Evolutionary conservation across 371 early-diverging fungal species (phyloP).

Genomic region (Nematocida sp.): DNA sequence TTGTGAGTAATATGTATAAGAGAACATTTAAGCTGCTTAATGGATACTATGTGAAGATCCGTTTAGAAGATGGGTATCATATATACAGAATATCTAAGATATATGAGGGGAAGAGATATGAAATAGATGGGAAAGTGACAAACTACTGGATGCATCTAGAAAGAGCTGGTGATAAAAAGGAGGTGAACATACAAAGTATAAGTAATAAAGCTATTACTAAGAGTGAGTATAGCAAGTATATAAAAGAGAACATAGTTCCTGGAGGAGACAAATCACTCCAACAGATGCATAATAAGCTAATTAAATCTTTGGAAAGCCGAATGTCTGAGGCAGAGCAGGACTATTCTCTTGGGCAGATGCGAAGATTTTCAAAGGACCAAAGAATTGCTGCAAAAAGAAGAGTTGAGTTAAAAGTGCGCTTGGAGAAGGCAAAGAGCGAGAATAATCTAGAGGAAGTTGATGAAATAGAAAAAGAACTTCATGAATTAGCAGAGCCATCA

Average conservation of each 20-base stretch:
- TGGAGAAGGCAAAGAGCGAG: conserved; percentile 53
- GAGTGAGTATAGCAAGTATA: conserved; percentile 63
- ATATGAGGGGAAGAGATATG: conserved; percentile 58
- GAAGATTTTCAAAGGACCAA: conserved; percentile 53
- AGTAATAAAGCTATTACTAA: conserved; percentile 52
- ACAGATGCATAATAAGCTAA: conserved; percentile 22
- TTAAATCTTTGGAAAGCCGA: conserved; percentile 47
- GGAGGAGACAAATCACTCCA: conserved; percentile 49
- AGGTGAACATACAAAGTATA: conserved; percentile 59
- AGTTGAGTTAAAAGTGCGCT: conserved; percentile 58
- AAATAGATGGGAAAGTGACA: conserved; percentile 46
- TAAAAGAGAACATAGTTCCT: conserved; percentile 28
- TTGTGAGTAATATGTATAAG: conserved; percentile 59
- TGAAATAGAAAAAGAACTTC: conserved; percentile 54
- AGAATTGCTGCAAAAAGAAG: conserved; percentile 51
- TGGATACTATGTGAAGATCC: conserved; percentile 61
- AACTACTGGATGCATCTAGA: conserved; percentile 58
- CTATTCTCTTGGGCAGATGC: conserved; percentile 54
- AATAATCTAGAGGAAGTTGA: conserved; percentile 58
- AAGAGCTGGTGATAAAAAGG: conserved; percentile 45
- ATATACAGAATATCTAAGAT: conserved; percentile 61
- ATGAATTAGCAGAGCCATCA: conserved; percentile 36
- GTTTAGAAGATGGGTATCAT: conserved; percentile 54
- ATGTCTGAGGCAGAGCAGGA: conserved; percentile 62
- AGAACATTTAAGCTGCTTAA: conserved; percentile 40